Percentiles rank a stretch among this genome's conserved stretches.
These are phyloP conservation scores for Lotus japonicus DNA, from an alignment of 306 rosid species.

Conservation along the genomic window DNA sequence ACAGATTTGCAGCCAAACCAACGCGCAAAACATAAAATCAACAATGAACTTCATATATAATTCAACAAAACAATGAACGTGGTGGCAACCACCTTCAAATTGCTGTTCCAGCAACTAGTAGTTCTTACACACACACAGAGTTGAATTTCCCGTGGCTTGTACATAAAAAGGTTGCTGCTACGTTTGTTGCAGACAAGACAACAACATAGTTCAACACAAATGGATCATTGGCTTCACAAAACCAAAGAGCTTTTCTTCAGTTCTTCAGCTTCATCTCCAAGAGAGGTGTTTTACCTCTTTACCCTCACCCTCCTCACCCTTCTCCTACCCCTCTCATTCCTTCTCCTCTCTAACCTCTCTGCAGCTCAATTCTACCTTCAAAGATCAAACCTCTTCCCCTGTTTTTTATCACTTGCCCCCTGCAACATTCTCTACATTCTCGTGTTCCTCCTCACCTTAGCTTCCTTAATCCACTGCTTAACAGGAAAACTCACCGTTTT, in stretches of 20 bases:
- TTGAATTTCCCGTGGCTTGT: constrained; percentile 8
- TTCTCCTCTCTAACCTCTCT: constrained; percentile 57
- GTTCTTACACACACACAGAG: neutral
- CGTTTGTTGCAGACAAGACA: neutral
- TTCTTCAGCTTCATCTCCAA: constrained; percentile 16
- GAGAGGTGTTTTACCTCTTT: constrained; percentile 44
- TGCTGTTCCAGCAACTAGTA: constrained; percentile 15
- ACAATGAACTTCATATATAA: constrained; percentile 1
- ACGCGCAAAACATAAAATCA: constrained; percentile 7
- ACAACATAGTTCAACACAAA: neutral
- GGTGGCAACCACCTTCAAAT: constrained; percentile 51
- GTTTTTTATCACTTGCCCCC: constrained; percentile 29
- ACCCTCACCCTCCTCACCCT: constrained; percentile 59
- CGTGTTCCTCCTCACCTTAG: constrained; percentile 35
- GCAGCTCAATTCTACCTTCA: constrained; percentile 32
- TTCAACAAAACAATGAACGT: constrained; percentile 39
- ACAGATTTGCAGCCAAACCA: constrained; percentile 18
- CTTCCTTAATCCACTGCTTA: constrained; percentile 42
- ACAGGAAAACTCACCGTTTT: constrained; percentile 30
- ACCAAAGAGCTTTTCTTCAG: constrained; percentile 18
- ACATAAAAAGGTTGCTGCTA: neutral
- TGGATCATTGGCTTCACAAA: constrained; percentile 24
- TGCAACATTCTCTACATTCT: constrained; percentile 35
- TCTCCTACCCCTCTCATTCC: constrained; percentile 70
- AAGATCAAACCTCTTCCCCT: neutral